These are phyloP conservation scores for Mortierella sp. DNA, from an alignment of 371 early-diverging fungal species.

Conservation along the genomic window DNA sequence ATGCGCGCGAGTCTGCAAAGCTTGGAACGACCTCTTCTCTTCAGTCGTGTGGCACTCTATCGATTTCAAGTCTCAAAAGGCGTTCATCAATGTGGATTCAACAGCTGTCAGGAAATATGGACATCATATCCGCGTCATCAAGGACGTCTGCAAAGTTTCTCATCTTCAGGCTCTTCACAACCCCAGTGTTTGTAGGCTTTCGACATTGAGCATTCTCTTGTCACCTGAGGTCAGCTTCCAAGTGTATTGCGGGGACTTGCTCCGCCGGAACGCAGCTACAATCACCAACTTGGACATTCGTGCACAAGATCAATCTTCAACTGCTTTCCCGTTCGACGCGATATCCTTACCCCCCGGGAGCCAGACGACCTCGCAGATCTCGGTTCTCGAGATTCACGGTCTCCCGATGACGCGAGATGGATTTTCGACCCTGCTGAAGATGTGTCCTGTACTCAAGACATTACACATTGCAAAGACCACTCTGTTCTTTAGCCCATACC, in stretches of 20 bases:
- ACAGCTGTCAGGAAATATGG: slow-evolving; percentile 3
- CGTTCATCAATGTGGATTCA: not conserved
- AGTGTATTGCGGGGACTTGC: not conserved
- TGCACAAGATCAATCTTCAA: not conserved
- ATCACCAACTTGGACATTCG: not conserved
- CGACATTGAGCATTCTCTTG: not conserved
- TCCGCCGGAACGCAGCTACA: not conserved
- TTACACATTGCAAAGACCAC: not conserved
- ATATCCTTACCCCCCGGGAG: not conserved
- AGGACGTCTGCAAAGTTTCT: not conserved
- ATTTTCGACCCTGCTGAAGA: not conserved
- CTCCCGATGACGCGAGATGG: not conserved
- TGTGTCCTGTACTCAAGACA: not conserved
- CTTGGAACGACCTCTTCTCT: slow-evolving; percentile 2
- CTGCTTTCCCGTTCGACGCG: not conserved
- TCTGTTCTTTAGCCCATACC: not conserved
- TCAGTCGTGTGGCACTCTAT: slow-evolving; percentile 1
- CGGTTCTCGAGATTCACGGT: not conserved
- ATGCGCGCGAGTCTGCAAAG: slow-evolving; percentile 1
- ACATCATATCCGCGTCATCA: slow-evolving; percentile 4
- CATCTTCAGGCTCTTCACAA: not conserved
- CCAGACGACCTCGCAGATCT: not conserved
- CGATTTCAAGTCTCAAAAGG: not conserved
- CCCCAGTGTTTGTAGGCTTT: not conserved
- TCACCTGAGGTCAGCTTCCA: not conserved